Conservation (phyloP, 169 alveolate species). For the Perkinsus chesapeaki region DNA sequence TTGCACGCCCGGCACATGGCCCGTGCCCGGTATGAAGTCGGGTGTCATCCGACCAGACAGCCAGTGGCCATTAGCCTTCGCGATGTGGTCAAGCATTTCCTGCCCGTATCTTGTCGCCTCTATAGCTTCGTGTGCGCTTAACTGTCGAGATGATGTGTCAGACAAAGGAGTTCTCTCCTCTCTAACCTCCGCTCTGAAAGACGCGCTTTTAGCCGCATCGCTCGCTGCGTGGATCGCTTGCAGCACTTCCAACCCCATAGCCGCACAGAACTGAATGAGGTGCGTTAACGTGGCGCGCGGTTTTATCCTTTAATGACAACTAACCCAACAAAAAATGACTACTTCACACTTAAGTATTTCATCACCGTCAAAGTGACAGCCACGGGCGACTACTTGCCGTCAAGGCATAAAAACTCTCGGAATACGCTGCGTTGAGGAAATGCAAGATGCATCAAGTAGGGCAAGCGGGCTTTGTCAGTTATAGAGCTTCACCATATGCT, state of each 20-base stretch:
- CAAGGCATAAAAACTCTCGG: too few species aligned
- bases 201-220: not conserved
- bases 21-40: not conserved
- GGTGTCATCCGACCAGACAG: not conserved
- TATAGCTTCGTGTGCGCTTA: not conserved
- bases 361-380: too few species aligned
- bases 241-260: not conserved
- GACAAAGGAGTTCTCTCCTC: not conserved
- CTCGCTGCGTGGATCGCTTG: not conserved
- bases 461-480: not conserved
- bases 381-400: too few species aligned
- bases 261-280: not conserved
- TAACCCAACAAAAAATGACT: too few species aligned
- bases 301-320: too few species aligned
- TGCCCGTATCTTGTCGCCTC: not conserved
- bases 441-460: not conserved
- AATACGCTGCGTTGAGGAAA: not conserved
- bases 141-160: not conserved
- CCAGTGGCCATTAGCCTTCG: not conserved
- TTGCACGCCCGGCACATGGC: not conserved
- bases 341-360: too few species aligned
- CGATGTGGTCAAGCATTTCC: not conserved
- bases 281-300: not conserved
- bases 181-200: not conserved
- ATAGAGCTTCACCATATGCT: not conserved